These are phyloP conservation scores for Carex kokanica DNA, from an alignment of 176 grass and related monocot species.

Conservation along the genomic window DNA sequence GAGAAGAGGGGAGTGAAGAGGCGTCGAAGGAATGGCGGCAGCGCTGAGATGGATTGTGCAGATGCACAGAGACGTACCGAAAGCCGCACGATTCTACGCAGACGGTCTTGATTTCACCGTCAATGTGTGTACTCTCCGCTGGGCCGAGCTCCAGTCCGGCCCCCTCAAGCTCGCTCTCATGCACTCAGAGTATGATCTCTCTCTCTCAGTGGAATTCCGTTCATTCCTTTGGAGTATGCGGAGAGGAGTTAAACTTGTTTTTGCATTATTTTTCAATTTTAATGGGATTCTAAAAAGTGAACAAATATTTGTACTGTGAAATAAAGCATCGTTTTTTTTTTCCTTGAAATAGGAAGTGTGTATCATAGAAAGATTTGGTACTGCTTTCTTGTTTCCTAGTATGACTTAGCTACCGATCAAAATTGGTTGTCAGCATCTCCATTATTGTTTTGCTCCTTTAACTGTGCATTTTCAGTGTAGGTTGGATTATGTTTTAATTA, in stretches of 20 bases:
- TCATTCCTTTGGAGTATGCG: background rate
- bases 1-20: background rate
- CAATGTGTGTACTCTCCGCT: slow-evolving; percentile 71
- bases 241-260: background rate
- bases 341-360: background rate
- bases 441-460: background rate
- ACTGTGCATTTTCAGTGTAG: background rate
- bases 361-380: background rate
- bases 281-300: background rate
- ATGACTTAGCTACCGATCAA: background rate
- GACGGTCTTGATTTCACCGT: slow-evolving; percentile 77
- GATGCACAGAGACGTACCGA: slow-evolving; percentile 77
- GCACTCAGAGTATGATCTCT: slow-evolving; percentile 43
- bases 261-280: background rate
- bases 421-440: background rate
- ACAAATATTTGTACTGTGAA: background rate
- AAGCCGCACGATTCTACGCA: slow-evolving; percentile 63
- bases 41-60: slow-evolving; percentile 67
- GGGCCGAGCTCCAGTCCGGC: slow-evolving; percentile 90
- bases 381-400: too few relatives aligned
- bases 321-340: background rate
- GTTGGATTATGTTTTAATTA: background rate
- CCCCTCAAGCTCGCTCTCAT: slow-evolving; percentile 87
- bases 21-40: slow-evolving; percentile 28
- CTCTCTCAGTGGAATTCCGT: background rate